phyloP scores from a whole-genome alignment of 306 rosid genomes.

The Trichosanthes cucumerina region DNA sequence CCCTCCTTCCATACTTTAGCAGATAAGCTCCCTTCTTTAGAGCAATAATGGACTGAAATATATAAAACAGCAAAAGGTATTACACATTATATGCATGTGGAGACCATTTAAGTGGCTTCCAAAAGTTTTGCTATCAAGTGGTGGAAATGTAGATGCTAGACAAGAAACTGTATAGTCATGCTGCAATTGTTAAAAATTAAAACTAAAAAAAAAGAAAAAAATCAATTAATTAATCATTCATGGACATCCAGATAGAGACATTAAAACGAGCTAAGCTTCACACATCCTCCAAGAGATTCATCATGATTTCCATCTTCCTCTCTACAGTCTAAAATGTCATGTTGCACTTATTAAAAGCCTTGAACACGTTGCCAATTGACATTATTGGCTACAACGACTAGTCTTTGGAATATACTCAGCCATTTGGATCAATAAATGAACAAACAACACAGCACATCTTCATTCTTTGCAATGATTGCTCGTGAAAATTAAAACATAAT shows the following conservation, averaged over 20 bases:
- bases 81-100: background rate
- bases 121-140: background rate
- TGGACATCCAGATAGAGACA: background rate
- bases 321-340: background rate
- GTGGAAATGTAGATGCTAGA: background rate
- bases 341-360: background rate
- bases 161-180: background rate
- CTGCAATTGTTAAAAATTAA: background rate
- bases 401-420: background rate
- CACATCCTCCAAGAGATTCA: background rate
- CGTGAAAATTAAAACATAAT: background rate
- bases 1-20: slow-evolving; percentile 98
- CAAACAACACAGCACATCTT: background rate
- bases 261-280: background rate
- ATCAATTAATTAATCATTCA: background rate
- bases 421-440: slow-evolving; percentile 5
- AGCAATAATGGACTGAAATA: slow-evolving; percentile 84
- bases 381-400: background rate
- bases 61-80: slow-evolving; percentile 20
- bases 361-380: background rate
- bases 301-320: background rate
- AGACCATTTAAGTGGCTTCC: background rate
- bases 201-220: background rate
- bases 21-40: slow-evolving; percentile 91
- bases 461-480: background rate